Conservation (phyloP, 2,329 filamentous ascomycete species). For the Diaporthe vaccinii region DNA sequence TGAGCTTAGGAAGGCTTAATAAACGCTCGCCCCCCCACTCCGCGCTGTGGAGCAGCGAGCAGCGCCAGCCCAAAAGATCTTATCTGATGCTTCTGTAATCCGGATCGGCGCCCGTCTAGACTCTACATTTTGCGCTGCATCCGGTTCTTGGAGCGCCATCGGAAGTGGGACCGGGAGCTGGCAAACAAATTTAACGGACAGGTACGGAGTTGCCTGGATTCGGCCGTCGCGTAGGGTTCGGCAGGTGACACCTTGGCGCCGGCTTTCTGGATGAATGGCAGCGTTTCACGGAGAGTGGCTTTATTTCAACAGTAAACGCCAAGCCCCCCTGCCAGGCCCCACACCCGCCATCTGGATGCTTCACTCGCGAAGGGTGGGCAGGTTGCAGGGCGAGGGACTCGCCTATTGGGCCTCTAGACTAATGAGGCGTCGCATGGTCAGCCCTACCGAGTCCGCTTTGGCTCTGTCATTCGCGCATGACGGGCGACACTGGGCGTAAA, state of each 20-base stretch:
- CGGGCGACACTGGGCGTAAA: conserved; percentile 1
- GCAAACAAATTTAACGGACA: not conserved
- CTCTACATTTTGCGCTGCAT: not conserved
- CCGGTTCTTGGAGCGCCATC: not conserved
- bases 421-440: not conserved
- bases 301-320: conserved; percentile 30
- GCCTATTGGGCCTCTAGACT: not conserved
- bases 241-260: conserved; percentile 25
- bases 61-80: conserved; percentile 9
- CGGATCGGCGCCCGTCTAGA: not conserved
- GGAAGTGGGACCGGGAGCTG: not conserved
- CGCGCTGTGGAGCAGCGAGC: not conserved
- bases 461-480: conserved; percentile 15
- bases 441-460: conserved; percentile 27
- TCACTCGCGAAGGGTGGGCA: not conserved
- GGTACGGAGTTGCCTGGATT: not conserved
- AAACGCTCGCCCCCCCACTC: not conserved
- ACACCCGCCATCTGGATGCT: conserved; percentile 1
- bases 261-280: conserved; percentile 9
- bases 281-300: conserved; percentile 29
- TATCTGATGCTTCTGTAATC: conserved; percentile 15
- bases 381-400: not conserved
- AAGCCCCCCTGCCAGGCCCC: not conserved
- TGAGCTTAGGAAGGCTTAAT: conserved; percentile 2
- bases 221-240: conserved; percentile 3